Evolutionary conservation across 352 stramenopile species (phyloP).

Genomic region (Pythium plurisporium): DNA sequence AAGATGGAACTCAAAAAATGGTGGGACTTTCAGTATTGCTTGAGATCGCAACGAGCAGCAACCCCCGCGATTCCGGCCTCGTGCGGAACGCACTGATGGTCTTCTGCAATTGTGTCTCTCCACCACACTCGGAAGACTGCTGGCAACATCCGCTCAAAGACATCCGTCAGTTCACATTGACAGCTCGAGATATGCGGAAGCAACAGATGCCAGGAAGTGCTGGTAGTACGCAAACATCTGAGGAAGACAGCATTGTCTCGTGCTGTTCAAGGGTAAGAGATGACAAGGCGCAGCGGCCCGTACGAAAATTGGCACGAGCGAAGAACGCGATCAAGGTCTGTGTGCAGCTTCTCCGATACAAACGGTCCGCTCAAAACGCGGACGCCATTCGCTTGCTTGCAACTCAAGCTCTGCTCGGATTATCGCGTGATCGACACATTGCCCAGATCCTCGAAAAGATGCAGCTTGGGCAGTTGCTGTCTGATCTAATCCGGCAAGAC

Average conservation of each 20-base stretch:
- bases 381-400: constrained; percentile 82
- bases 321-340: constrained; percentile 87
- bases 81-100: constrained; percentile 69
- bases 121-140: constrained; percentile 70
- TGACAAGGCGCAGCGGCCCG: constrained; percentile 59
- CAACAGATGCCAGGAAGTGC: constrained; percentile 2
- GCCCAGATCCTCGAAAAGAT: constrained; percentile 90
- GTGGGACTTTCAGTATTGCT: constrained; percentile 68
- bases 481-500: constrained; percentile 82
- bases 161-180: constrained; percentile 75
- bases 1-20: constrained; percentile 33
- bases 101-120: constrained; percentile 81
- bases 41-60: constrained; percentile 72
- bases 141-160: constrained; percentile 85
- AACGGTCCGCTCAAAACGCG: constrained; percentile 80
- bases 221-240: neutral
- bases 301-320: constrained; percentile 69
- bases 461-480: constrained; percentile 81
- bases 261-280: constrained; percentile 63
- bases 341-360: constrained; percentile 83
- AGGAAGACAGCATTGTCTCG: constrained; percentile 23
- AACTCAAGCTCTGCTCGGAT: constrained; percentile 71
- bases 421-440: constrained; percentile 85
- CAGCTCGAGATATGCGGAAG: constrained; percentile 60
- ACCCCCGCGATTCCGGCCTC: constrained; percentile 64